A percentile compares a stretch with the other conserved stretches of the same genome.
Conservation (phyloP, 305 asterid species). For the Ajuga reptans region DNA sequence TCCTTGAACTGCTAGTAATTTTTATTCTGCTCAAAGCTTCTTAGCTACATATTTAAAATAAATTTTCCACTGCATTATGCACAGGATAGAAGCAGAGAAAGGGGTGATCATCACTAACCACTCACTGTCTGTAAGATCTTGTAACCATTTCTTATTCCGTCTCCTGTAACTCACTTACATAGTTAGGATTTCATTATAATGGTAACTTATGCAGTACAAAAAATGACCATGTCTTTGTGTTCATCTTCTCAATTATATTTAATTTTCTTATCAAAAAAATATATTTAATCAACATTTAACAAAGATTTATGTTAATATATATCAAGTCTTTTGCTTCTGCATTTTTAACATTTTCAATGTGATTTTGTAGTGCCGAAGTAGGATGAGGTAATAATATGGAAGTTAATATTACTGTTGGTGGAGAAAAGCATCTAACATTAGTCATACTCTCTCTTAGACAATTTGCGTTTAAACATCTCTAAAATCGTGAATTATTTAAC, state of each 20-base stretch:
- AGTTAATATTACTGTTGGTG: background rate
- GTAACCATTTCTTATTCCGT: constrained; percentile 16
- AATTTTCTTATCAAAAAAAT: too few species aligned
- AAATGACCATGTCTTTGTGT: background rate
- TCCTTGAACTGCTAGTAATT: constrained; percentile 2
- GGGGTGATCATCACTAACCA: constrained; percentile 82
- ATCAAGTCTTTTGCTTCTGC: background rate
- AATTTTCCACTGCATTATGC: constrained; percentile 25
- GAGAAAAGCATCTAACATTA: constrained; percentile 16
- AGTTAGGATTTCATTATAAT: background rate
- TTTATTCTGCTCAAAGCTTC: constrained; percentile 5
- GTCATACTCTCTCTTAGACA: background rate
- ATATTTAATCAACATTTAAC: background rate
- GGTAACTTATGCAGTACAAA: background rate
- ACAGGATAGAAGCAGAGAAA: constrained; percentile 95
- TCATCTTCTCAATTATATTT: background rate
- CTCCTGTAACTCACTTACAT: background rate
- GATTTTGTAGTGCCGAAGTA: background rate
- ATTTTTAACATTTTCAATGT: background rate
- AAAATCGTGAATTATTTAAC: too few species aligned
- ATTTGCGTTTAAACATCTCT: background rate
- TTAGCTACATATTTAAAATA: constrained; percentile 7
- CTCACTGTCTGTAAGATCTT: constrained; percentile 65
- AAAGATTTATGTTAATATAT: background rate
- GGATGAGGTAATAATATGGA: background rate